Evolutionary conservation across 2,329 filamentous ascomycete species (phyloP).

Genomic region (Xylariaceae sp.): DNA sequence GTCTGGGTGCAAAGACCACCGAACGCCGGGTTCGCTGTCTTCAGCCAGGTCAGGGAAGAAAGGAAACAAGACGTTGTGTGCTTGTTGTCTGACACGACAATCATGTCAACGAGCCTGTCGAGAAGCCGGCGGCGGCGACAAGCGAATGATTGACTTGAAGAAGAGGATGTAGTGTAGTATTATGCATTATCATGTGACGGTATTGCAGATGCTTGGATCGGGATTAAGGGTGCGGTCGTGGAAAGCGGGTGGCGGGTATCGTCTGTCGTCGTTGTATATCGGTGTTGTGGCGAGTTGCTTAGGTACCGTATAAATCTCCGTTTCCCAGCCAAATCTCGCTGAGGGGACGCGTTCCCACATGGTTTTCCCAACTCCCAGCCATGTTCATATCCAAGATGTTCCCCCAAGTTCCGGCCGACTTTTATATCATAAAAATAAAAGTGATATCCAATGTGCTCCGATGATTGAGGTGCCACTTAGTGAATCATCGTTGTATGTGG

Average conservation of each 20-base stretch:
- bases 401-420: conserved; percentile 4
- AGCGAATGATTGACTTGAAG: conserved; percentile 12
- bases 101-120: conserved; percentile 20
- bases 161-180: conserved; percentile 14
- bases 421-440: conserved; percentile 15
- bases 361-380: neutral
- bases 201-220: neutral
- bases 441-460: conserved; percentile 18
- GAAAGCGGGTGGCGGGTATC: too few species aligned
- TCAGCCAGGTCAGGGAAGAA: conserved; percentile 16
- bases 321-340: neutral
- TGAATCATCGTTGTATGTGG: conserved; percentile 16
- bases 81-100: conserved; percentile 9
- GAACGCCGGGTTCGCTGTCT: conserved; percentile 25
- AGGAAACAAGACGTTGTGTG: conserved; percentile 4
- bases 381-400: neutral
- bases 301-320: neutral
- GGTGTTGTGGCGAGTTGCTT: neutral
- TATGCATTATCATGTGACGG: conserved; percentile 25
- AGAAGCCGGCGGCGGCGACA: conserved; percentile 16
- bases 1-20: conserved; percentile 13
- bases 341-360: neutral
- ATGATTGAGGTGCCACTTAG: conserved; percentile 17
- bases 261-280: neutral
- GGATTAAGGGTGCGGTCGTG: too few species aligned